Evolutionary conservation across 1,284 basidiomycete genomes (phyloP).

Genomic region (Thelephora terrestris): DNA sequence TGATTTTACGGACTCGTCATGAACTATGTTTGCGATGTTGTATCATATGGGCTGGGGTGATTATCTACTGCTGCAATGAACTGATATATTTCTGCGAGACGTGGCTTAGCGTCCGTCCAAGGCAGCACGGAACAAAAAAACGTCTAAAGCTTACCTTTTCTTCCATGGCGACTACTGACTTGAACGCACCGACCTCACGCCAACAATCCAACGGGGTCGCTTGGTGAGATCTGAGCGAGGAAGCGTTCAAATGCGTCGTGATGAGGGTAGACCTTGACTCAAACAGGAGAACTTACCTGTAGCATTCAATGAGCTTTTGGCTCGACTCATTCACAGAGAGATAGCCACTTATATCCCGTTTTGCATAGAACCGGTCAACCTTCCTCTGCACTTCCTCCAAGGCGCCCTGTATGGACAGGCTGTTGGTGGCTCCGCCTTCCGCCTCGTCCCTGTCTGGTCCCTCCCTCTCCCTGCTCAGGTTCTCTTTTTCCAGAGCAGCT

Average conservation of each 20-base stretch:
- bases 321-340: slow-evolving; percentile 47
- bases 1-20: neutral
- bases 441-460: slow-evolving; percentile 34
- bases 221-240: slow-evolving; percentile 41
- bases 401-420: slow-evolving; percentile 54
- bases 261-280: no score
- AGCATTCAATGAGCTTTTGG: slow-evolving; percentile 60
- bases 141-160: slow-evolving; percentile 39
- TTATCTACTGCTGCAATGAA: slow-evolving; percentile 33
- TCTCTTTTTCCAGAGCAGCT: slow-evolving; percentile 67
- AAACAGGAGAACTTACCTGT: slow-evolving; percentile 39
- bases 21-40: neutral
- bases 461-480: slow-evolving; percentile 57
- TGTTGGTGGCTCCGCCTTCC: slow-evolving; percentile 43
- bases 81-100: slow-evolving; percentile 41
- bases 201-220: slow-evolving; percentile 65
- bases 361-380: slow-evolving; percentile 61
- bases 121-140: slow-evolving; percentile 4
- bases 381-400: slow-evolving; percentile 61
- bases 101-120: slow-evolving; percentile 6
- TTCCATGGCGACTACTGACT: slow-evolving; percentile 51
- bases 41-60: neutral
- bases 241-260: neutral
- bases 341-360: slow-evolving; percentile 43
- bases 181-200: slow-evolving; percentile 68